These are phyloP conservation scores for Strobilomyces echinocephalus DNA, from an alignment of 768 basidiomycete species.

Conservation along the genomic window DNA sequence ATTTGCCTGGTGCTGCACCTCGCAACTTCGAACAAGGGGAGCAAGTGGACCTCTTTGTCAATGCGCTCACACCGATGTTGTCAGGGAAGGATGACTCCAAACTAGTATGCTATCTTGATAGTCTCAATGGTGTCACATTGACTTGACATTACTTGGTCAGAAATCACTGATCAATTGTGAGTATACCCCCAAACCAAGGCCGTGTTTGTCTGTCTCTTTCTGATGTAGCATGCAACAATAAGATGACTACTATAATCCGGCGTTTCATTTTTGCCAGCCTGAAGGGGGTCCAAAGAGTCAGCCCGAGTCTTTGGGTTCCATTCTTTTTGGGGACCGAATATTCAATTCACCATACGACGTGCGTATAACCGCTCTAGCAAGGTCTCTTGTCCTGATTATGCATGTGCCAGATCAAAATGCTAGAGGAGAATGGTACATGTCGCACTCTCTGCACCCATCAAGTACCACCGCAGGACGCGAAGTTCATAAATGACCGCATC, in stretches of 20 bases:
- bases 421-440: slow-evolving; percentile 72
- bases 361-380: slow-evolving; percentile 23
- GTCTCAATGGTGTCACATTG: slow-evolving; percentile 2
- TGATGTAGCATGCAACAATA: slow-evolving; percentile 8
- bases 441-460: slow-evolving; percentile 60
- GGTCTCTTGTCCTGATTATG: slow-evolving; percentile 6
- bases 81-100: slow-evolving; percentile 63
- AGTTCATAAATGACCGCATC: slow-evolving; percentile 89
- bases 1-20: slow-evolving; percentile 89
- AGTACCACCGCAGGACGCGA: slow-evolving; percentile 68
- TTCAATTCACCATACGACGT: slow-evolving; percentile 88
- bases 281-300: slow-evolving; percentile 64
- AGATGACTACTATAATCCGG: slow-evolving; percentile 93
- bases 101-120: slow-evolving; percentile 46
- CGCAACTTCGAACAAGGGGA: slow-evolving; percentile 74
- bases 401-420: slow-evolving; percentile 68
- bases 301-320: slow-evolving; percentile 86
- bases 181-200: background rate
- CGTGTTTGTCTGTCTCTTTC: background rate
- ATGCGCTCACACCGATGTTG: slow-evolving; percentile 85
- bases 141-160: slow-evolving; percentile 34
- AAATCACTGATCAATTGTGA: slow-evolving; percentile 89
- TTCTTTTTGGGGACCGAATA: slow-evolving; percentile 95
- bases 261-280: slow-evolving; percentile 84
- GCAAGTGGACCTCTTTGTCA: slow-evolving; percentile 74